Base-by-base conservation (phyloP, 2,329 filamentous ascomycete species). In the Diaporthe vexans region DNA sequence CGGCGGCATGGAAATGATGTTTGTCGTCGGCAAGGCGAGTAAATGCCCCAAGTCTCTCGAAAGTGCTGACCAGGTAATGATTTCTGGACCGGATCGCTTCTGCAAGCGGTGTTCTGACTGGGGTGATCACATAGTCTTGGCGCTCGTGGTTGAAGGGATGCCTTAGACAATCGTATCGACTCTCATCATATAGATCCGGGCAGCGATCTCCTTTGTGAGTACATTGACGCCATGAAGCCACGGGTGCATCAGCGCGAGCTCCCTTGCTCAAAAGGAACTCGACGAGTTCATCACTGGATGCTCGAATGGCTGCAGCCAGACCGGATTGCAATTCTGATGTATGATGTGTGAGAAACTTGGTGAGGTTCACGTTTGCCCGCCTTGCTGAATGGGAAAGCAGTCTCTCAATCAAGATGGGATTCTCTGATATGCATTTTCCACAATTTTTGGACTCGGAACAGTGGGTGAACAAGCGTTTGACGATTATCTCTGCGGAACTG, bases 401-500 rank as follows among this genome's bases (percentile, higher is more conserved):
- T 6, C 17, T 48, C 2, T 65, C 59, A 4, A 65, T 3, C 10
- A n/a, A 6, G 1, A 0, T 46, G 1, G 26, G 26, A 15, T 35
- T 1, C 4, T 51, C 26, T 3, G 59, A n/a, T 48, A 1, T 2
- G 26, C 59, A 65, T 2, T 3, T n/a, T 1, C 59, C 59, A 17
- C 59, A 65, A 1, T 48, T 11, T 1, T 5, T n/a, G n/a, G 59
- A 65, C 17, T 48, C 19, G 3, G 0, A 33, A 33, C 59, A 65
- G 4, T 65, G 4, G 19, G 10, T 1, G 9, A 65, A 51, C 1
- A 65, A 4, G 10, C 26, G 10, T 10, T 37, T 8, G 19, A 65
- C 17, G 0, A 48, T 4, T 1, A 17, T 0, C n/a, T 48, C 2
- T 8, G 26, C 59, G 2, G 17, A 17, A 1, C 5, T 24, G 19